A percentile compares a stretch with the other conserved stretches of the same genome.
Conservation (phyloP, 2,329 filamentous ascomycete genomes). For the Gaeumannomyces tritici region DNA sequence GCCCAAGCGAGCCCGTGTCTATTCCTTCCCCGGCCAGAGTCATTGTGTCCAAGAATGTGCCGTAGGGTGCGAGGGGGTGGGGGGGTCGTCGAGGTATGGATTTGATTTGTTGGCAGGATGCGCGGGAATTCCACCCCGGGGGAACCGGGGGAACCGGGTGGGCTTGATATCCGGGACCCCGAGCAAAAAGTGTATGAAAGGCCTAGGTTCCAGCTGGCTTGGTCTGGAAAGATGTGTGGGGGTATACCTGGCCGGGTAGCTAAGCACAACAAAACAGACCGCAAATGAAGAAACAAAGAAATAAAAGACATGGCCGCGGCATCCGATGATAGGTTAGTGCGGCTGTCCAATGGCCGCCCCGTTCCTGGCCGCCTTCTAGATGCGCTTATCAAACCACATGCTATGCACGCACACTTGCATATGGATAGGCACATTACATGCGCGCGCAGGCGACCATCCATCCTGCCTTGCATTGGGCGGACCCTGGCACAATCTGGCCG, state of each 20-base stretch:
- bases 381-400: not conserved
- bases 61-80: too few species aligned
- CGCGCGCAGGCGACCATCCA: too few species aligned
- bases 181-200: too few species aligned
- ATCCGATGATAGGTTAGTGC: not conserved
- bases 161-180: too few species aligned
- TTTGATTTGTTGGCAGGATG: not conserved
- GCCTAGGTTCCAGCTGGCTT: too few species aligned
- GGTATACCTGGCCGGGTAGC: too few species aligned
- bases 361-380: not conserved
- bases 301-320: not conserved
- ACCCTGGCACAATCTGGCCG: not conserved
- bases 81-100: not conserved
- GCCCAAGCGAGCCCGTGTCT: not conserved
- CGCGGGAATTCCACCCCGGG: not conserved
- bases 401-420: not conserved
- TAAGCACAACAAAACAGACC: not conserved
- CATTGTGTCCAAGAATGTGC: too few species aligned
- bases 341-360: too few species aligned
- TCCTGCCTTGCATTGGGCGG: too few species aligned
- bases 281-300: not conserved
- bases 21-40: too few species aligned
- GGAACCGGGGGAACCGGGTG: too few species aligned
- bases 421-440: not conserved
- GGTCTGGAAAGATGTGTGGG: too few species aligned